phyloP scores from a whole-genome alignment of 805 yeast species.

The Yueomyces sinensis region DNA sequence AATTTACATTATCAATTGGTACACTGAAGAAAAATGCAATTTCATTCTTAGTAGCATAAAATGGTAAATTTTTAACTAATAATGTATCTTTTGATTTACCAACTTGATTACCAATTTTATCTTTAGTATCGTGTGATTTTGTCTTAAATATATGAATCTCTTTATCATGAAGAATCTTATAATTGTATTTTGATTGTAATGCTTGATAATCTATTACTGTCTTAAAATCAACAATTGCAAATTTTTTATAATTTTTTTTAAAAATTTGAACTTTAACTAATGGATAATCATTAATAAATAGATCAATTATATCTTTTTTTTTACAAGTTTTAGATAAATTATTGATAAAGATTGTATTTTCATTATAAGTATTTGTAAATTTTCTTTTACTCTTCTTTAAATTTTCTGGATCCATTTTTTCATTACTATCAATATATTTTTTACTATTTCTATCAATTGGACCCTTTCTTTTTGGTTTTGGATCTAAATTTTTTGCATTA shows the following conservation, averaged over 20 bases:
- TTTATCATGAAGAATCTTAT: constrained; percentile 17
- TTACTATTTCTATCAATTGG: too few relatives aligned
- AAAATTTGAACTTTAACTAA: not conserved
- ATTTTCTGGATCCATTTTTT: too few relatives aligned
- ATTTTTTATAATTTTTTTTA: constrained; percentile 40
- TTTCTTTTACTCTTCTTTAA: too few relatives aligned
- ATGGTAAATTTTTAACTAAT: constrained; percentile 52
- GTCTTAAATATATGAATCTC: constrained; percentile 17
- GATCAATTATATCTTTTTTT: constrained; percentile 9
- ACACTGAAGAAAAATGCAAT: constrained; percentile 39
- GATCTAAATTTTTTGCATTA: too few relatives aligned
- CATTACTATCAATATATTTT: too few relatives aligned
- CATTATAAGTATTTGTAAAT: too few relatives aligned
- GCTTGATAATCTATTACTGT: constrained; percentile 23
- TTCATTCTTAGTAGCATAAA: constrained; percentile 44
- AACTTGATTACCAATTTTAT: constrained; percentile 24
- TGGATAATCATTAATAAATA: constrained; percentile 1
- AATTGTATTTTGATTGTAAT: constrained; percentile 37
- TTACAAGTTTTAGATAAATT: constrained; percentile 13
- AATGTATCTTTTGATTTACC: constrained; percentile 35
- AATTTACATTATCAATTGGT: constrained; percentile 32
- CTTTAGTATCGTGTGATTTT: not conserved
- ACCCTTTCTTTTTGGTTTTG: too few relatives aligned
- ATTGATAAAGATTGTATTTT: constrained; percentile 9
- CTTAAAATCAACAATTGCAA: constrained; percentile 23